phyloP scores from a whole-genome alignment of 2,329 filamentous ascomycete genomes.

The Metarhizium robertsii region DNA sequence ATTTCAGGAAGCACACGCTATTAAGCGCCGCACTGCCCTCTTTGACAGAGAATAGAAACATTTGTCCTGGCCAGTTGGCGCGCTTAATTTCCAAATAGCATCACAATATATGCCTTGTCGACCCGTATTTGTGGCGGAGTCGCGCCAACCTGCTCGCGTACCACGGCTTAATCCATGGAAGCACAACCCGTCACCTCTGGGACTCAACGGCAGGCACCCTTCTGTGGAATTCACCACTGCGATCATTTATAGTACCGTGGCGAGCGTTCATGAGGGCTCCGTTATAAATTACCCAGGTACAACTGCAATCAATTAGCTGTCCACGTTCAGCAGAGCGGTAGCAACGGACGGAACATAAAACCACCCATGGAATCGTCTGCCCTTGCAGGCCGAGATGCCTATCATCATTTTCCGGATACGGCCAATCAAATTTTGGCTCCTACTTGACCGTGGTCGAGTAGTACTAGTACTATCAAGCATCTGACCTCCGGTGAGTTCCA shows the following conservation, averaged over 20 bases:
- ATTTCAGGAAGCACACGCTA: neutral
- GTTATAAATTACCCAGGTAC: neutral
- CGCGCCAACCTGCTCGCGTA: neutral
- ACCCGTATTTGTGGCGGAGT: neutral
- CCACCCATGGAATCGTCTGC: neutral
- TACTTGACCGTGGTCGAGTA: neutral
- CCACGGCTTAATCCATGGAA: neutral
- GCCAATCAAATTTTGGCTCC: neutral
- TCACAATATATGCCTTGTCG: neutral
- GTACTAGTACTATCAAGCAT: neutral
- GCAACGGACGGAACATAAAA: neutral
- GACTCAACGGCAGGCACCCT: no score
- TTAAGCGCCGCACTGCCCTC: slow-evolving; percentile 2
- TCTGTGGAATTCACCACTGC: no score
- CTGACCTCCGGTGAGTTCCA: neutral
- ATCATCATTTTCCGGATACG: neutral
- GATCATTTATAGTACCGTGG: neutral
- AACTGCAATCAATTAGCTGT: neutral
- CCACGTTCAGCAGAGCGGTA: neutral
- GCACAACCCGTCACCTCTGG: neutral
- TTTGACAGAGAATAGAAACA: slow-evolving; percentile 4
- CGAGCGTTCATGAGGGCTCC: neutral
- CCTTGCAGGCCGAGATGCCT: neutral
- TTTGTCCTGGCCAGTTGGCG: neutral
- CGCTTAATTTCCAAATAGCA: neutral